phyloP scores from a whole-genome alignment of 2,329 filamentous ascomycete genomes.

The Tolypocladium tundrense region DNA sequence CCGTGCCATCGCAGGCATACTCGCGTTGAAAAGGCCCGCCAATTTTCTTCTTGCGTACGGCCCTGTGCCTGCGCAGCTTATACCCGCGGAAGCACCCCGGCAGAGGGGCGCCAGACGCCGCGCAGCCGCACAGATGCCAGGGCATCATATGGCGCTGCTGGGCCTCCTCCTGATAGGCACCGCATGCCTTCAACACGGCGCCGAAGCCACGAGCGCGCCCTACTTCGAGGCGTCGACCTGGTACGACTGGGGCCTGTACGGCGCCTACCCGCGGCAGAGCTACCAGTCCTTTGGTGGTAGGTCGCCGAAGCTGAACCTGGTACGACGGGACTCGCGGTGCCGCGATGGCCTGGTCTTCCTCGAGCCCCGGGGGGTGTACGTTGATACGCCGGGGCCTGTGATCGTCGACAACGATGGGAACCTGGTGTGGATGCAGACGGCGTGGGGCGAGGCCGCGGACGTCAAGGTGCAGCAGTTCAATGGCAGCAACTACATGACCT shows the following conservation, averaged over 20 bases:
- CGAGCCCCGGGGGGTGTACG: slow-evolving; percentile 23
- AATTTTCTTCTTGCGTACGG: neutral
- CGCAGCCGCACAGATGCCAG: neutral
- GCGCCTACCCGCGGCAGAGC: slow-evolving; percentile 9
- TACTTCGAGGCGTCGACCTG: slow-evolving; percentile 3
- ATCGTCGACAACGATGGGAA: slow-evolving; percentile 32
- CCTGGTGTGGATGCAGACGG: slow-evolving; percentile 32
- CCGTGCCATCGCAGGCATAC: neutral
- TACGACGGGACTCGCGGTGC: slow-evolving; percentile 21
- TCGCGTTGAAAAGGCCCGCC: neutral
- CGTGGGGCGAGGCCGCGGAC: slow-evolving; percentile 16
- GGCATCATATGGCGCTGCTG: neutral
- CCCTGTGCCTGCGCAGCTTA: neutral
- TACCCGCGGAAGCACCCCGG: neutral
- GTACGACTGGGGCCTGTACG: slow-evolving; percentile 14
- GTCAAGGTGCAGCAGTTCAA: slow-evolving; percentile 4
- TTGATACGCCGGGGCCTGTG: slow-evolving; percentile 26
- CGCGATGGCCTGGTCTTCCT: slow-evolving; percentile 26
- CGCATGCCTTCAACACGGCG: neutral
- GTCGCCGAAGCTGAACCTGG: slow-evolving; percentile 21
- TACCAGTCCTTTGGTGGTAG: slow-evolving; percentile 11
- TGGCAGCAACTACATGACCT: neutral
- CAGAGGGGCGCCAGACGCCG: neutral
- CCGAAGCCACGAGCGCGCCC: neutral
- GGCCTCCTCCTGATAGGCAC: neutral